Base-by-base conservation (phyloP, 2,329 filamentous ascomycete species). In the Arthroderma sp. region DNA sequence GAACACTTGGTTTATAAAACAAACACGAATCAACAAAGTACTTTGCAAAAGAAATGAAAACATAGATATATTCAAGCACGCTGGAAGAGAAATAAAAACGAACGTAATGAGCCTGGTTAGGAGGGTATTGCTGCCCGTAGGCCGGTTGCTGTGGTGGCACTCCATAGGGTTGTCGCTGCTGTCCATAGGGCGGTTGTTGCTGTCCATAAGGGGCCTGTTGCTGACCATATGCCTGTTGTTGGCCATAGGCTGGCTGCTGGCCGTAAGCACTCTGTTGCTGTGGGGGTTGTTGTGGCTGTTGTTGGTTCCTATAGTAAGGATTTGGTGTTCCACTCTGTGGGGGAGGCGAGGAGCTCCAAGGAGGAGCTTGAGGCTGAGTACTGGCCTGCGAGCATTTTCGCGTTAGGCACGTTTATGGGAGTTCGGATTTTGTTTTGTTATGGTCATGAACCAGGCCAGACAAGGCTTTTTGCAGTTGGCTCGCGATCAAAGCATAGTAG, bases 331-430 rank as follows among this genome's bases (percentile, higher is more conserved):
- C 37, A 44, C 54, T 55, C 69, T 68, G 57, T 71, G 72, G 54
- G 71, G 62, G 56, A 70, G 67, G 58, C 73, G 73, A 43, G 73
- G 68, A 57, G 74, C 74, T 52, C 73, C 71, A 44, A 71, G 70
- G 17, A 63, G 59, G n/a, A 56, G 54, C 55, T 35, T 63, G 61
- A 54, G 63, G 58, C 53, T 61, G 64, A 23, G 62, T 56, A n/a
- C 57, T 55, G 21, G 51, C 58, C 49, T 58, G 59, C 37, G 38
- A 44, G 39, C 28, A 44, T 41, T 17, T 55, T 55, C 54, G 56
- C 25, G 28, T 55, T 55, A 55, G 54, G 54, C 19, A 55, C 37
- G 38, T 11, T 43, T 44, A 55, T 55, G 37, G 54, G 39, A 55
- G 51, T 39, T 51, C 28, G 47, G 23, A 19, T 43, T 33, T 51